A percentile compares a stretch with the other conserved stretches of the same genome.
Evolutionary conservation across 1,284 basidiomycete species (phyloP).

Genomic region (Rhodofomes roseus): DNA sequence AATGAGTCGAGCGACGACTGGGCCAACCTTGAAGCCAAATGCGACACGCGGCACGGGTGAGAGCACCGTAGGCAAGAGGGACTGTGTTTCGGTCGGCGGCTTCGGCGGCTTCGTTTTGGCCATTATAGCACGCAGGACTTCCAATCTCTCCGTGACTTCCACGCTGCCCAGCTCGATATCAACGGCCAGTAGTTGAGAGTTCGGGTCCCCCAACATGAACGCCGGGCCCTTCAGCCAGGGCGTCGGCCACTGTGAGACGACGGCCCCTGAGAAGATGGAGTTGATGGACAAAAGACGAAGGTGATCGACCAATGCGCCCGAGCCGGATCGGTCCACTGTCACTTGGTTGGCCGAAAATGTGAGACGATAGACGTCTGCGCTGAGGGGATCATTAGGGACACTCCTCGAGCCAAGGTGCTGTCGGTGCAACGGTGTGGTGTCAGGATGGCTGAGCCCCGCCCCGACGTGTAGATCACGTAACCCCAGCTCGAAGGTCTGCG

Average conservation of each 20-base stretch:
- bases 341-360: constrained; percentile 37
- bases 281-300: constrained; percentile 46
- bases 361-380: constrained; percentile 47
- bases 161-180: constrained; percentile 44
- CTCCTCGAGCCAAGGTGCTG: constrained; percentile 47
- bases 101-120: constrained; percentile 20
- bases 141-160: constrained; percentile 48
- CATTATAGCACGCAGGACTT: constrained; percentile 43
- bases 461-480: constrained; percentile 36
- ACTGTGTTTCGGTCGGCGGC: constrained; percentile 15
- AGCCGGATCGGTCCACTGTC: constrained; percentile 28
- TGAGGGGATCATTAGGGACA: constrained; percentile 30
- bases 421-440: constrained; percentile 41
- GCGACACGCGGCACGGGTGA: constrained; percentile 49
- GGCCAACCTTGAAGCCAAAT: constrained; percentile 45
- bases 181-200: constrained; percentile 53
- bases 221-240: constrained; percentile 45
- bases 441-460: constrained; percentile 45
- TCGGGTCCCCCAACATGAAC: constrained; percentile 57
- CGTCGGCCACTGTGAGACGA: constrained; percentile 59
- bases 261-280: constrained; percentile 36
- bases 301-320: constrained; percentile 23
- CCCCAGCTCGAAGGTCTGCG: constrained; percentile 37
- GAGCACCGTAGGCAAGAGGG: constrained; percentile 30
- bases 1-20: constrained; percentile 44